Evolutionary conservation across 2,329 filamentous ascomycete genomes (phyloP), one percentile per base, ranked within the genome.

Genomic region (Ophiostoma ulmi): DNA sequence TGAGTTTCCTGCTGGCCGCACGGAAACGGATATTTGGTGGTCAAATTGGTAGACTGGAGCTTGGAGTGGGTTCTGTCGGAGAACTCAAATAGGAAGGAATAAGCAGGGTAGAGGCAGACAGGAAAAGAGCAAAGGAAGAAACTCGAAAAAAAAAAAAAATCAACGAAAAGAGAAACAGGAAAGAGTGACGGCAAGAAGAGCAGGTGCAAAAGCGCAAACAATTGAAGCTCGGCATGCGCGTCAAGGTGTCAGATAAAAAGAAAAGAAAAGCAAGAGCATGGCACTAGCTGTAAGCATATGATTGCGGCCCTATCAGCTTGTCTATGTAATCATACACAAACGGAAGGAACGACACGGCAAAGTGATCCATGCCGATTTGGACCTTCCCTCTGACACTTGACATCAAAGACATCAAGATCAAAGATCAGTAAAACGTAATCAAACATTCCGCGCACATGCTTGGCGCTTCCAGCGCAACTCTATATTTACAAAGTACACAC

Each of bases 1-100:
- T 67, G 63, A 48, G 14, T 52, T 71, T 70, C 68, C 68, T 68
- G 64, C 31, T 70, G 70, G 58, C 67, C 70, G 67, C 48, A 7
- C 44, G 44, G 44, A 48, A 48, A 71, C 48, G 36, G 38, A 17
- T 17, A 64, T 36, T 64, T 17, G 31, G 61, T 35, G 20, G 61
- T 38, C 61, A 64, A 48, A 26, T 10, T 52, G 41, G 64, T 26
- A 63, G 55, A 66, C 41, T 48, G 41, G 41, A 20, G 41, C 41
- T 20, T 26, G 63, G n/a, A 36, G 70, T 61, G 64, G 70, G 55
- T 65, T 58, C 22, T 26, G 35, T 44, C 65, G 31, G 20, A 65
- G 38, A 52, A 63, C 36, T n/a, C 41, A 58, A 36, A 48, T 44
- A 17, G 65, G 1, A 58, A 36, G n/a, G 48, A 69, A 58, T 14